These are phyloP conservation scores for Malassezia brasiliensis DNA, from an alignment of 1,284 basidiomycete genomes.

Conservation along the genomic window DNA sequence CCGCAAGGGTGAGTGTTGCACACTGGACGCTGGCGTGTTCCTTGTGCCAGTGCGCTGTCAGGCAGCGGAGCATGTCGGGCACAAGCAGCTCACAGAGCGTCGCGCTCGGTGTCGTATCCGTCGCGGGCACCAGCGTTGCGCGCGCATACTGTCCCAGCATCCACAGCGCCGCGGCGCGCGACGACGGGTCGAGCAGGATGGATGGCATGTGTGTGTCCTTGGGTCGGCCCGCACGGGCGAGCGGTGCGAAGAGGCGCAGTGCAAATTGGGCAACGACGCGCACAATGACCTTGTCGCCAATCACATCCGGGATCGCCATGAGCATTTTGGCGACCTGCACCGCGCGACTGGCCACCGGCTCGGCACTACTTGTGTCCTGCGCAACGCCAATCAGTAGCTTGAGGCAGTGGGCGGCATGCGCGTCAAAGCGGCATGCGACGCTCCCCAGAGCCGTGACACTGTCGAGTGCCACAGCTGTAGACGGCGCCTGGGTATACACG, in stretches of 20 bases:
- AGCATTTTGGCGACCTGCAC: slow-evolving; percentile 9
- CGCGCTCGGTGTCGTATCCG: background rate
- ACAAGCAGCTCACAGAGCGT: slow-evolving; percentile 34
- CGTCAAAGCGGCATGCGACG: slow-evolving; percentile 17
- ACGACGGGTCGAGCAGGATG: slow-evolving; percentile 9
- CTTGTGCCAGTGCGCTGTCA: slow-evolving; percentile 35
- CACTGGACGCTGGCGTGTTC: slow-evolving; percentile 28
- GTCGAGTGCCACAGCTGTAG: slow-evolving; percentile 21
- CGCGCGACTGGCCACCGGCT: slow-evolving; percentile 1
- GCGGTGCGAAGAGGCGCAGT: slow-evolving; percentile 24
- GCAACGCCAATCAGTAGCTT: slow-evolving; percentile 9
- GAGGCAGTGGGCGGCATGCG: background rate
- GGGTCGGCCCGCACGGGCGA: background rate
- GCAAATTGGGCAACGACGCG: slow-evolving; percentile 27
- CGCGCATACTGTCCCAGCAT: slow-evolving; percentile 38
- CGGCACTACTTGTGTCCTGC: background rate
- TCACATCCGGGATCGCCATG: background rate
- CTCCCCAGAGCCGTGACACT: slow-evolving; percentile 24
- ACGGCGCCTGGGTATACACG: slow-evolving; percentile 20
- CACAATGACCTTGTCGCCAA: background rate
- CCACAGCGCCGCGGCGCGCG: slow-evolving; percentile 30
- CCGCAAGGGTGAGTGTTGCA: slow-evolving; percentile 33
- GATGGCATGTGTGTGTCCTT: background rate
- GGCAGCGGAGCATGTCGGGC: slow-evolving; percentile 38
- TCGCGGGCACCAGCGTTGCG: background rate